Evolutionary conservation across 1,284 basidiomycete genomes (phyloP), one percentile per base, ranked within the genome.

Genomic region (Ustilago tritici): DNA sequence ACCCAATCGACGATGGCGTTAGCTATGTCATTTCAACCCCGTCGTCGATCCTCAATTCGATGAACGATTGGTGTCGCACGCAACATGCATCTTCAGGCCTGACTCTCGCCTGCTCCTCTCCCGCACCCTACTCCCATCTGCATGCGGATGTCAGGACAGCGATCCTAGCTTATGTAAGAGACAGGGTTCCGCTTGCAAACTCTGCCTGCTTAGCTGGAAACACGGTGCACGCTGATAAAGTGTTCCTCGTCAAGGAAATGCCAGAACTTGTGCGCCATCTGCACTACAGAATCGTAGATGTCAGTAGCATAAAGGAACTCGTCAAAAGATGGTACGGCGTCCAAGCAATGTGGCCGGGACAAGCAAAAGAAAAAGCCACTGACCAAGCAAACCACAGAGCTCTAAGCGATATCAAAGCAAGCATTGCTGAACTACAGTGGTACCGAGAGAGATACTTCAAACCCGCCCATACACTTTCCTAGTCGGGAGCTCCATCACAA

Each of bases 161-260:
- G 9, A 84, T 89, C 0, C 77, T 88, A 3, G 85, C 84, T 38
- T 89, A 89, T 78, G 85, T 89, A 50, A 79, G 86, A 56, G 86
- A 86, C 49, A 87, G 88, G 78, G 82, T 89, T 14, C 88, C 88
- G 2, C 82, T 85, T 15, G 79, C 78, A 52, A 84, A 89, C 46
- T 87, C 87, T 1, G 93, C 90, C 4, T 89, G 93, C 11, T 89
- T 95, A 14, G 93, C 93, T 0, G 93, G 93, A 2, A 94, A 89
- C 84, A 92, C 92, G 7, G 92, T 95, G 1, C 93, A 95, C 80
- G 90, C 90, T 1, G 93, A 95, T 85, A 89, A 90, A 65, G 86
- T 87, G 2, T 95, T 95, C 82, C 87, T 95, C 14, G 88, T 87
- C 2, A 89, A 90, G 79, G 90, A 93, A 69, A 93, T 94, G 92